Conservation (phyloP, 1,139 yeast species). For the Geotrichum restrictum region DNA sequence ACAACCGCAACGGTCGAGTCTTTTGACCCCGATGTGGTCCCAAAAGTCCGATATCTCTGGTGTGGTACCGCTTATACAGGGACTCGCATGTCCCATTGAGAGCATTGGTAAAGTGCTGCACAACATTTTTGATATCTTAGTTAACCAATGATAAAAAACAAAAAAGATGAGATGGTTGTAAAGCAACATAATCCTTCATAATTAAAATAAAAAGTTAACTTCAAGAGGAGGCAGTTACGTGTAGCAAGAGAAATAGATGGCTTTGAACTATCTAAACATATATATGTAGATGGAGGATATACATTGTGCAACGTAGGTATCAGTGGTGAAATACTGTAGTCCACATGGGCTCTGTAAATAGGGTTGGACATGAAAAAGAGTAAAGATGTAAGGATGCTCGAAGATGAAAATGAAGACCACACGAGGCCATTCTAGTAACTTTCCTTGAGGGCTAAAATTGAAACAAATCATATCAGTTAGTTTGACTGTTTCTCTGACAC, state of each 20-base stretch:
- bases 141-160: constrained; percentile 3
- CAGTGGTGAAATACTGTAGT: no score
- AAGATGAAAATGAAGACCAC: neutral
- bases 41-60: constrained; percentile 24
- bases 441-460: constrained; percentile 19
- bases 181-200: neutral
- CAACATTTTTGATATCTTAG: constrained; percentile 17
- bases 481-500: neutral
- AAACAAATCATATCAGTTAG: no score
- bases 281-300: no score
- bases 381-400: constrained; percentile 8
- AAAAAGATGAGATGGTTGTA: neutral
- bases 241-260: no score
- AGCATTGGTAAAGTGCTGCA: constrained; percentile 23
- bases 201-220: neutral
- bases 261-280: no score
- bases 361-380: neutral
- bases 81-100: constrained; percentile 30
- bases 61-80: constrained; percentile 31
- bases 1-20: neutral
- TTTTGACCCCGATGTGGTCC: constrained; percentile 22
- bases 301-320: no score
- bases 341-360: no score
- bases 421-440: constrained; percentile 14
- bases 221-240: neutral